Percentiles rank a stretch among this genome's conserved stretches.
These are phyloP conservation scores for Ascoidea tarda DNA, from an alignment of 805 yeast genomes.

Conservation along the genomic window DNA sequence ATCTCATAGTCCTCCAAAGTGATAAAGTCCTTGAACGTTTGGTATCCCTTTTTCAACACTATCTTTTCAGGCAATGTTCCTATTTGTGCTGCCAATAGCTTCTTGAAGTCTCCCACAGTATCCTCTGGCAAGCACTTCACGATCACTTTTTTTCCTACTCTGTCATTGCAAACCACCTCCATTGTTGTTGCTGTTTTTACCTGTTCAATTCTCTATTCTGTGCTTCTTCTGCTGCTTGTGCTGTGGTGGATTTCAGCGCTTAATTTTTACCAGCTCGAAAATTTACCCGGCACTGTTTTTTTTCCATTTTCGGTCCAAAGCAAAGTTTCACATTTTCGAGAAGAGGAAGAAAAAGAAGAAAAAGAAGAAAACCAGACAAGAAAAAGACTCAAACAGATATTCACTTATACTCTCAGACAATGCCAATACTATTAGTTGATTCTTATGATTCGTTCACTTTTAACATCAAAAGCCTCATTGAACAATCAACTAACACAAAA, in stretches of 20 bases:
- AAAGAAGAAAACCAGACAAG: neutral
- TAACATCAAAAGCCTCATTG: conserved; percentile 55
- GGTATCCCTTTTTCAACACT: conserved; percentile 75
- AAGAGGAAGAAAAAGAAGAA: neutral
- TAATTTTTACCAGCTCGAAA: neutral
- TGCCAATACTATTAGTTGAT: conserved; percentile 62
- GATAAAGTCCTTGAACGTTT: conserved; percentile 77
- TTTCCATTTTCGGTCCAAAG: neutral
- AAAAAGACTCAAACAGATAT: neutral
- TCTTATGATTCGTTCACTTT: conserved; percentile 93
- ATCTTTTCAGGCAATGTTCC: conserved; percentile 55
- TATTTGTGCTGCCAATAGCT: conserved; percentile 66
- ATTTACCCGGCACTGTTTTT: neutral
- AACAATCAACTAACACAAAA: conserved; percentile 31
- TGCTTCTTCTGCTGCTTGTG: neutral
- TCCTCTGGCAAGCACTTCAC: conserved; percentile 85
- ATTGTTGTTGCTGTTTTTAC: conserved; percentile 29
- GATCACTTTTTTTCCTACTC: conserved; percentile 75
- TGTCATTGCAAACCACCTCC: conserved; percentile 59
- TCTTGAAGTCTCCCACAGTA: conserved; percentile 81
- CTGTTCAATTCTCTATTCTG: neutral
- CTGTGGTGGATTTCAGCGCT: neutral
- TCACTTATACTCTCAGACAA: conserved; percentile 8
- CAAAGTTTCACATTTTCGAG: neutral
- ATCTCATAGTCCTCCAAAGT: conserved; percentile 89